Conservation (phyloP, 768 basidiomycete genomes). For the Suillus bovinus region DNA sequence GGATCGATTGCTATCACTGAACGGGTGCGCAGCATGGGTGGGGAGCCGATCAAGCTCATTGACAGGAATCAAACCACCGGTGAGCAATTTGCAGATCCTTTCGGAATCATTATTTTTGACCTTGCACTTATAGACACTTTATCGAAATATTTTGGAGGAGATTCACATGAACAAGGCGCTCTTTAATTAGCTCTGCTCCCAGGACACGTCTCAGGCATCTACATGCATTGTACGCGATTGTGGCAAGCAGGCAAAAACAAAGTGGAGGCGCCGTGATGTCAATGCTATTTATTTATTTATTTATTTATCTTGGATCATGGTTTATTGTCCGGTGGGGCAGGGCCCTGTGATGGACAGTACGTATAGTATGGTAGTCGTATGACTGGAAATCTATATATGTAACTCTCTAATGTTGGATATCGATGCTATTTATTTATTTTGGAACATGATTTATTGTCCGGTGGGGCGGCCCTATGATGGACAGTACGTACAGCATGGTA, state of each 20-base stretch:
- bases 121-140: not conserved
- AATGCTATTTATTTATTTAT: no score
- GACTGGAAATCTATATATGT: no score
- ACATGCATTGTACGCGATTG: not conserved
- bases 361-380: no score
- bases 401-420: no score
- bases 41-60: not conserved
- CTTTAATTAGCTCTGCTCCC: not conserved
- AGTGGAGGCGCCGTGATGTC: not conserved
- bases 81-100: not conserved
- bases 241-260: not conserved
- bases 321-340: no score
- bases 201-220: not conserved
- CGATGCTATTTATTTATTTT: no score
- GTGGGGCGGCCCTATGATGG: no score
- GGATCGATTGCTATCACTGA: not conserved
- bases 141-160: not conserved
- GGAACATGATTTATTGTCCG: no score
- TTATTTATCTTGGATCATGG: no score
- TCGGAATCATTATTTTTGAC: not conserved
- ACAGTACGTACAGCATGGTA: no score
- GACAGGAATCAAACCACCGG: not conserved
- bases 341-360: no score
- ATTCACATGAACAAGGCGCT: not conserved
- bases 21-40: not conserved